Percentiles rank a stretch among this genome's conserved stretches.
phyloP scores from a whole-genome alignment of 176 grass and related monocot species.

The Carex pumila region DNA sequence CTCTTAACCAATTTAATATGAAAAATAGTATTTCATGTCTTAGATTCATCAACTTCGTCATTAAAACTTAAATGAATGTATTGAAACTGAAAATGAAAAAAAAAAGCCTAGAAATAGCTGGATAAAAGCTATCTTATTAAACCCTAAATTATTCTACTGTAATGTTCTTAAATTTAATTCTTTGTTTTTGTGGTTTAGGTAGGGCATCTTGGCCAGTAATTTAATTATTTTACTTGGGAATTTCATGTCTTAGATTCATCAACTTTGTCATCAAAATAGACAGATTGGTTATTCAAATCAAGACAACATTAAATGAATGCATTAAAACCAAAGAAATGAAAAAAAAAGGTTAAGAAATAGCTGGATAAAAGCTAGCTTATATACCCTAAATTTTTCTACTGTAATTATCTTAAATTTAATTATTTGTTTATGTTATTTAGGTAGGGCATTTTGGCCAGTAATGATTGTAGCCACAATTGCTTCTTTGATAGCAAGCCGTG shows the following conservation, averaged over 20 bases:
- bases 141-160: not conserved
- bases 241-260: no score
- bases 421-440: conserved; percentile 38
- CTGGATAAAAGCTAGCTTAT: not conserved
- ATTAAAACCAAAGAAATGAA: not conserved
- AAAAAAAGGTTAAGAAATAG: not conserved
- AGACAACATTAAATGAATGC: not conserved
- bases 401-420: conserved; percentile 8
- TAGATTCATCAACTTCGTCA: not conserved
- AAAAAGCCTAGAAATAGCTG: not conserved
- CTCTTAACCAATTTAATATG: conserved; percentile 25
- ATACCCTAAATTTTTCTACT: not conserved
- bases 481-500: conserved; percentile 87
- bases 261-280: no score
- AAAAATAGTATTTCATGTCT: not conserved
- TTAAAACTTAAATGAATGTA: not conserved
- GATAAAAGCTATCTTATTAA: not conserved
- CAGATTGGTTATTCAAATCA: no score
- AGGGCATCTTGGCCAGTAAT: conserved; percentile 80
- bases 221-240: no score
- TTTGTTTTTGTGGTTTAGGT: conserved; percentile 39
- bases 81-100: not conserved
- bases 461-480: conserved; percentile 72
- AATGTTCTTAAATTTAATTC: conserved; percentile 11
- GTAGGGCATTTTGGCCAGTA: conserved; percentile 74